phyloP scores from a whole-genome alignment of 495 filamentous ascomycete species.

The Poronia punctata region DNA sequence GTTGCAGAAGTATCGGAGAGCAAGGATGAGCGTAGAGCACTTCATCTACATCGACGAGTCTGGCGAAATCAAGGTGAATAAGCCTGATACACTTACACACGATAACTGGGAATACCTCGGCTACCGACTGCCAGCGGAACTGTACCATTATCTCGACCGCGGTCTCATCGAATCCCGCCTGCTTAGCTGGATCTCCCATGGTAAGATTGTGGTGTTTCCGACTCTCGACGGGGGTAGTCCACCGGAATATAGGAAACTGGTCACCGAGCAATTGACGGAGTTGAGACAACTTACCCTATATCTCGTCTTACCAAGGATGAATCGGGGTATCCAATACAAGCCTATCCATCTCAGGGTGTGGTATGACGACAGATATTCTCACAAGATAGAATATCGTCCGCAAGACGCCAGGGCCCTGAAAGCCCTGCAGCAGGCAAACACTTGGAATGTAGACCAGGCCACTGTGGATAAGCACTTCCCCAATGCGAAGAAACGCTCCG shows the following conservation, averaged over 20 bases:
- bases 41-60: constrained; percentile 71
- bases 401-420: constrained; percentile 53
- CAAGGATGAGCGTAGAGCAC: constrained; percentile 77
- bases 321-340: constrained; percentile 73
- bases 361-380: constrained; percentile 67
- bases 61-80: constrained; percentile 66
- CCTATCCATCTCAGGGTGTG: constrained; percentile 71
- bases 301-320: constrained; percentile 66
- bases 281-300: constrained; percentile 68
- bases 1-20: constrained; percentile 74
- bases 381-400: constrained; percentile 59
- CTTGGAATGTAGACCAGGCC: constrained; percentile 66
- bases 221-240: constrained; percentile 78
- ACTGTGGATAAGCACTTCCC: constrained; percentile 39
- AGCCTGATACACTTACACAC: constrained; percentile 59
- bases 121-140: constrained; percentile 79
- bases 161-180: constrained; percentile 74
- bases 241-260: constrained; percentile 71
- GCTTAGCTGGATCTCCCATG: constrained; percentile 71
- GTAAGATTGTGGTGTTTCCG: constrained; percentile 64
- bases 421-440: constrained; percentile 51
- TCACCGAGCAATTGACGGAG: constrained; percentile 61
- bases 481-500: constrained; percentile 44
- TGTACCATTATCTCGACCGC: constrained; percentile 84
- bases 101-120: constrained; percentile 88